These are phyloP conservation scores for Kwoniella botswanensis DNA, from an alignment of 768 basidiomycete genomes.

Conservation along the genomic window DNA sequence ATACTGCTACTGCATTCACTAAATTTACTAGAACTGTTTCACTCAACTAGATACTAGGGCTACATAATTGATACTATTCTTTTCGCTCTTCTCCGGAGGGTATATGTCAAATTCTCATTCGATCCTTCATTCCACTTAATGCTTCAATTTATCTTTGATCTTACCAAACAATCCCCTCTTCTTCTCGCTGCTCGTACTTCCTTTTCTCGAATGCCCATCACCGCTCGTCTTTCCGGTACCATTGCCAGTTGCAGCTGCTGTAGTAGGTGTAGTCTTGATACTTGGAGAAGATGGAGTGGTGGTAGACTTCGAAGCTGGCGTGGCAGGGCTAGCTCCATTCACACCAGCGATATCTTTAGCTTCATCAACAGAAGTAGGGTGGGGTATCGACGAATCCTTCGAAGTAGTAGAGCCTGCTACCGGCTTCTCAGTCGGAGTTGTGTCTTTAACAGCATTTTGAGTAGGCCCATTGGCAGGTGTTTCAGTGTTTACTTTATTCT, in stretches of 20 bases:
- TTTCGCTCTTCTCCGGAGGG: background rate
- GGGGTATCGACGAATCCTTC: background rate
- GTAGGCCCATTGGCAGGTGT: constrained; percentile 10
- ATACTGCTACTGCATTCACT: no score
- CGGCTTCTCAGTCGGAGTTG: background rate
- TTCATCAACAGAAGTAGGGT: background rate
- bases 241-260: background rate
- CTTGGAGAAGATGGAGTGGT: constrained; percentile 3
- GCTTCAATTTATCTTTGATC: constrained; percentile 47
- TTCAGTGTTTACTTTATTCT: background rate
- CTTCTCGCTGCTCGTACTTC: constrained; percentile 25
- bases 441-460: background rate
- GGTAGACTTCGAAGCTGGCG: background rate
- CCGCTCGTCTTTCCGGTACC: background rate
- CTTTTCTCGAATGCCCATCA: constrained; percentile 7
- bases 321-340: background rate
- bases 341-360: constrained; percentile 4
- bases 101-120: background rate
- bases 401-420: background rate
- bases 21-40: no score
- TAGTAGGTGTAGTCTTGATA: background rate
- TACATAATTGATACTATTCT: background rate
- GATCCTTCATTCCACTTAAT: background rate
- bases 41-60: no score
- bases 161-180: constrained; percentile 50